These are phyloP conservation scores for Pistacia integerrima DNA, from an alignment of 345 rosid species.

Conservation along the genomic window DNA sequence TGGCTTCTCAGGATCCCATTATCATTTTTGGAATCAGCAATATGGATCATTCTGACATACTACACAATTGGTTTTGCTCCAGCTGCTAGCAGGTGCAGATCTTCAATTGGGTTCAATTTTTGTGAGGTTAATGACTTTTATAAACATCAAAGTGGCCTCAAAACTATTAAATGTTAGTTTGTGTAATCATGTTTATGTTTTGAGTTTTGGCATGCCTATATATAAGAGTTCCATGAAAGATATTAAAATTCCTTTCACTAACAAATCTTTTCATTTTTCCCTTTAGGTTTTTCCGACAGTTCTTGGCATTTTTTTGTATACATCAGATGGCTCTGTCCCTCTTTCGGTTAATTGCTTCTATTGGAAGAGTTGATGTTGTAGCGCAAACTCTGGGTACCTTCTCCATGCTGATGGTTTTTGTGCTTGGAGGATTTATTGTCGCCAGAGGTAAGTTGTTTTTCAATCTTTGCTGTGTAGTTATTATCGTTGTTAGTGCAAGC, in stretches of 20 bases:
- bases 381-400: constrained; percentile 67
- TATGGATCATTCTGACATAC: constrained; percentile 67
- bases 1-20: constrained; percentile 66
- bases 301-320: constrained; percentile 62
- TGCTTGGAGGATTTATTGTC: constrained; percentile 84
- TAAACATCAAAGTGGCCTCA: neutral
- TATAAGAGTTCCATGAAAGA: neutral
- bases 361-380: constrained; percentile 77
- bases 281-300: constrained; percentile 73
- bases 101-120: neutral
- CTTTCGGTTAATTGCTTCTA: constrained; percentile 80
- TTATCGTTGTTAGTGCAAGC: neutral
- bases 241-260: neutral
- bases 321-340: constrained; percentile 91
- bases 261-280: neutral
- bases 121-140: neutral
- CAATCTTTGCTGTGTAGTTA: neutral
- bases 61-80: constrained; percentile 75
- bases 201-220: neutral
- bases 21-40: constrained; percentile 58
- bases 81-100: constrained; percentile 49
- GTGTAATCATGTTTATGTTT: neutral
- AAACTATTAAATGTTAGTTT: neutral
- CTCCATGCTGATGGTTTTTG: constrained; percentile 66
- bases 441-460: constrained; percentile 56